A percentile compares a stretch with the other conserved stretches of the same genome.
Evolutionary conservation across 495 filamentous ascomycete species (phyloP).

Genomic region (Lasiosphaeriaceae sp.): DNA sequence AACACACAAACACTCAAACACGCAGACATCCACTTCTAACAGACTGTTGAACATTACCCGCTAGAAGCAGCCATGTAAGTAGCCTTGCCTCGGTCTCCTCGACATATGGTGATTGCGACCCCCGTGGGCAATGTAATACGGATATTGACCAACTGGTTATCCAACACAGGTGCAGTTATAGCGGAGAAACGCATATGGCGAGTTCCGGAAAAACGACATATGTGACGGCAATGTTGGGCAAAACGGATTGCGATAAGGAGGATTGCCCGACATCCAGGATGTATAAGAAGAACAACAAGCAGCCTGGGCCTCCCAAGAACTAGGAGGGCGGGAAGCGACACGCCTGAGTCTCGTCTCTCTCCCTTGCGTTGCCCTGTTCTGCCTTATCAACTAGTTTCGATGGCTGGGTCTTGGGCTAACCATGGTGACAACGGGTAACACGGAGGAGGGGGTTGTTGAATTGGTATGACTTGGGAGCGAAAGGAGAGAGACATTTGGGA

Average conservation of each 20-base stretch:
- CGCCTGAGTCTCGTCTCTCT: neutral
- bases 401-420: too few relatives aligned
- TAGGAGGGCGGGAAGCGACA: neutral
- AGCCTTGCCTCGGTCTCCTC: conserved; percentile 1
- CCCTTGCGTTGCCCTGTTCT: neutral
- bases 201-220: neutral
- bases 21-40: neutral
- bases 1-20: too few relatives aligned
- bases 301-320: neutral
- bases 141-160: neutral
- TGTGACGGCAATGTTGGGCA: neutral
- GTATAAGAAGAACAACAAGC: neutral
- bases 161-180: neutral
- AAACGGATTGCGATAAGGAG: neutral
- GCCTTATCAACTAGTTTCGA: too few relatives aligned
- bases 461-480: too few relatives aligned
- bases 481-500: too few relatives aligned
- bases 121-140: neutral
- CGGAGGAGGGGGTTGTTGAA: too few relatives aligned
- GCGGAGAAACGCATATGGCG: neutral
- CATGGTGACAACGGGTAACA: too few relatives aligned
- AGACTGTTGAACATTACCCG: neutral
- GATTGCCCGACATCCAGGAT: neutral
- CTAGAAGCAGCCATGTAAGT: conserved; percentile 5
- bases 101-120: neutral